Conservation (phyloP, 805 yeast species). For the Ogataea neopini region DNA sequence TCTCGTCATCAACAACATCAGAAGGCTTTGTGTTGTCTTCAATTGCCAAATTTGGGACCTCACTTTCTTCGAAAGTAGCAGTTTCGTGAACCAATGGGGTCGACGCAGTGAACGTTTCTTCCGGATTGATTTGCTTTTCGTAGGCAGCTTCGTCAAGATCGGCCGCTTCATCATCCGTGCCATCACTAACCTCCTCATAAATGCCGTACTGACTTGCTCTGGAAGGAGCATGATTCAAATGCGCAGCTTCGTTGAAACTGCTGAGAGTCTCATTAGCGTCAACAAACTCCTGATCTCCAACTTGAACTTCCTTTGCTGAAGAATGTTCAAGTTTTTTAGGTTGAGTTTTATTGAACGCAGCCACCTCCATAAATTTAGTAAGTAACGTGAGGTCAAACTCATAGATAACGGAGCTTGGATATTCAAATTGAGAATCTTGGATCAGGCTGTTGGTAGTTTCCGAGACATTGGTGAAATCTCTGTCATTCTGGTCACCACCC, state of each 20-base stretch:
- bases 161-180: constrained; percentile 7
- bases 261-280: constrained; percentile 18
- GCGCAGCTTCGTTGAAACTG: constrained; percentile 8
- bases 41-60: neutral
- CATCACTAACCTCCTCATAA: constrained; percentile 22
- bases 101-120: constrained; percentile 13
- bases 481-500: constrained; percentile 89
- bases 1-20: constrained; percentile 1
- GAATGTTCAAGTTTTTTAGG: neutral
- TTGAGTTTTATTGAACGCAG: neutral
- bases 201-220: constrained; percentile 25
- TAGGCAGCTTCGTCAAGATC: neutral
- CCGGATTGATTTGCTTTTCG: neutral
- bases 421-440: constrained; percentile 34
- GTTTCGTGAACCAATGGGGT: constrained; percentile 12
- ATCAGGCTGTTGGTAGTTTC: constrained; percentile 24
- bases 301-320: neutral
- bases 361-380: constrained; percentile 30
- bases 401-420: constrained; percentile 36
- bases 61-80: neutral
- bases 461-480: constrained; percentile 36
- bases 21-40: neutral
- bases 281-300: constrained; percentile 11
- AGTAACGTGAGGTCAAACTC: constrained; percentile 35
- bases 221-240: constrained; percentile 14